Base-by-base conservation (phyloP, 1,284 basidiomycete species). In the Cutaneotrichosporon sp. region DNA sequence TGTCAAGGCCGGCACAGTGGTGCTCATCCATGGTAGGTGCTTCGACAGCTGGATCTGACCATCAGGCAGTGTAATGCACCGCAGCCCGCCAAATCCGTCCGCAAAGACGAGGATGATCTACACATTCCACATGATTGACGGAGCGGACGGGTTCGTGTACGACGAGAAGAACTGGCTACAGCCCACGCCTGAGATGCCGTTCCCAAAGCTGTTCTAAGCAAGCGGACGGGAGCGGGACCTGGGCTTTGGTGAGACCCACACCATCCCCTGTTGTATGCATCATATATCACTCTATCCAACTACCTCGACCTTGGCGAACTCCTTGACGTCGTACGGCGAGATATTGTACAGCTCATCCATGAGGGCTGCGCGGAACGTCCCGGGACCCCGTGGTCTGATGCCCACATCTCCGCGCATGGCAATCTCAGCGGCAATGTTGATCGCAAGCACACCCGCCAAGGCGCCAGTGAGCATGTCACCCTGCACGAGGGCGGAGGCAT, bases 321-420 rank as follows among this genome's bases (percentile, higher is more conserved):
- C 55, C 17, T 65, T 63, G 9, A 90, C 63, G 11, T 75, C 79
- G 24, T 83, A 80, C 1, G 84, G 78, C 6, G 79, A 81, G 50
- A 92, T 72, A 12, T 78, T 74, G 62, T 82, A 84, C 42, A 94
- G 75, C 63, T 85, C 85, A 66, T 97, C 92, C 33, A 97, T 86
- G 49, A 97, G 76, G 0, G 86, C 89, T 17, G 88, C 80, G 20
- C 94, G 75, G 77, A 97, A 96, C 0, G 90, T 88, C 37, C 90
- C 90, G 4, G 90, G 86, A 0, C 92, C 93, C 45, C 78, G n/a
- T n/a, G n/a, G n/a, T n/a, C n/a, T n/a, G n/a, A n/a, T n/a, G n/a
- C n/a, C 79, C 22, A 94, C 88, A 54, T 86, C 82, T 1, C 76
- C 64, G 41, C 84, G 78, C n/a, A 71, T 71, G 0, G 83, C 91